phyloP scores from a whole-genome alignment of 2,329 filamentous ascomycete genomes.

The Aspergillus sclerotialis region DNA sequence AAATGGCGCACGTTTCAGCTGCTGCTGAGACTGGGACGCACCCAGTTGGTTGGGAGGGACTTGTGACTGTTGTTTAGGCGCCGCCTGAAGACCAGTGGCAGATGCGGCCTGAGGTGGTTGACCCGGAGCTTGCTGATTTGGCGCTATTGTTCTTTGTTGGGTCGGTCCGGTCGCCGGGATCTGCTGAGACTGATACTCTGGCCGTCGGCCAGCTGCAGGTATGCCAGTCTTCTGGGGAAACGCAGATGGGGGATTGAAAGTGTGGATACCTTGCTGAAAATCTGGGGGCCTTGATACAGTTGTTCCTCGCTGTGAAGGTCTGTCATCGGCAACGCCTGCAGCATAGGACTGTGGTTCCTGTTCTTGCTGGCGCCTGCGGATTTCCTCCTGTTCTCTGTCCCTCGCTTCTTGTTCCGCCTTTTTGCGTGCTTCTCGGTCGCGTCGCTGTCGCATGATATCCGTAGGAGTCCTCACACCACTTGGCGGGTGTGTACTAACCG shows the following conservation, averaged over 20 bases:
- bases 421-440: conserved; percentile 65
- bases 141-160: conserved; percentile 9
- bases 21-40: conserved; percentile 25
- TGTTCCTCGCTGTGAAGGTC: conserved; percentile 21
- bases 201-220: conserved; percentile 8
- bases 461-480: conserved; percentile 72
- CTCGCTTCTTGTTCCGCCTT: conserved; percentile 60
- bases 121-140: conserved; percentile 13
- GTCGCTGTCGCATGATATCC: conserved; percentile 84
- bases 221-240: conserved; percentile 9
- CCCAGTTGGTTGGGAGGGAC: conserved; percentile 17
- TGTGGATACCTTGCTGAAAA: conserved; percentile 9
- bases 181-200: conserved; percentile 12
- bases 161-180: conserved; percentile 1
- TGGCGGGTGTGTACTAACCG: conserved; percentile 43
- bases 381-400: conserved; percentile 47
- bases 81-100: conserved; percentile 6
- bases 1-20: conserved; percentile 59
- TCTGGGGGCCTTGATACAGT: conserved; percentile 8
- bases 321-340: conserved; percentile 35
- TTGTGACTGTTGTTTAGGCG: conserved; percentile 19
- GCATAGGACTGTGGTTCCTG: conserved; percentile 31
- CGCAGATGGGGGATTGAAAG: conserved; percentile 5
- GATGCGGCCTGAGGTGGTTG: conserved; percentile 13
- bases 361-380: conserved; percentile 33